Conservation (phyloP, 2,329 filamentous ascomycete species). For the Neobulgaria alba region DNA sequence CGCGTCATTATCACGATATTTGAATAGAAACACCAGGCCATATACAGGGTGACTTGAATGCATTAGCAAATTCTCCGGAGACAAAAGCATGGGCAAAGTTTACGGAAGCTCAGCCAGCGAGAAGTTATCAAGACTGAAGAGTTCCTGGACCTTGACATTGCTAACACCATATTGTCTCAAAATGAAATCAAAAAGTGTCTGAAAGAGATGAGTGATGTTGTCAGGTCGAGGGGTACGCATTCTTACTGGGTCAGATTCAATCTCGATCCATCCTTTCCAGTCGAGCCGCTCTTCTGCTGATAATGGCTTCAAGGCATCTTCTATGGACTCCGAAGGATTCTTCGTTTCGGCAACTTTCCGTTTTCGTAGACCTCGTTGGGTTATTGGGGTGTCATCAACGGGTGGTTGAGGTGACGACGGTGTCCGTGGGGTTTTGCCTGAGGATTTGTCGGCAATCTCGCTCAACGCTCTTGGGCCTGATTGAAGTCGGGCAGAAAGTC, state of each 20-base stretch:
- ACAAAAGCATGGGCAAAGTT: slow-evolving; percentile 18
- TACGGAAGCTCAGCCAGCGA: slow-evolving; percentile 56
- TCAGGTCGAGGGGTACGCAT: not conserved
- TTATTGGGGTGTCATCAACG: not conserved
- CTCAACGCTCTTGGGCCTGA: not conserved
- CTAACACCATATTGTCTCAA: slow-evolving; percentile 69
- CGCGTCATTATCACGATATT: slow-evolving; percentile 48
- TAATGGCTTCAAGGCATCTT: slow-evolving; percentile 35
- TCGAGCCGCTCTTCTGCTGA: slow-evolving; percentile 43
- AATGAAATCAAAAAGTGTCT: slow-evolving; percentile 83
- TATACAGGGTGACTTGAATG: slow-evolving; percentile 59
- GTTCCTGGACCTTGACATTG: slow-evolving; percentile 66
- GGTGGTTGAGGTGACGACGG: not conserved
- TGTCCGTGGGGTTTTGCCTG: not conserved
- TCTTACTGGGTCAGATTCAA: slow-evolving; percentile 81
- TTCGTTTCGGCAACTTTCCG: slow-evolving; percentile 1
- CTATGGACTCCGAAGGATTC: slow-evolving; percentile 7
- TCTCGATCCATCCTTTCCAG: slow-evolving; percentile 70
- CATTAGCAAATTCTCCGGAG: slow-evolving; percentile 21
- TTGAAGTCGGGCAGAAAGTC: slow-evolving; percentile 1
- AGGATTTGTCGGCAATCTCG: not conserved
- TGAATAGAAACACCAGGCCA: slow-evolving; percentile 84
- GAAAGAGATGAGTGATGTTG: slow-evolving; percentile 1
- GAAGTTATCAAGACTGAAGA: slow-evolving; percentile 63
- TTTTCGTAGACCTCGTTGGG: slow-evolving; percentile 3